A percentile compares a stretch with the other conserved stretches of the same genome.
phyloP scores from a whole-genome alignment of 108 stramenopile genomes.

The Skeletonema potamos region DNA sequence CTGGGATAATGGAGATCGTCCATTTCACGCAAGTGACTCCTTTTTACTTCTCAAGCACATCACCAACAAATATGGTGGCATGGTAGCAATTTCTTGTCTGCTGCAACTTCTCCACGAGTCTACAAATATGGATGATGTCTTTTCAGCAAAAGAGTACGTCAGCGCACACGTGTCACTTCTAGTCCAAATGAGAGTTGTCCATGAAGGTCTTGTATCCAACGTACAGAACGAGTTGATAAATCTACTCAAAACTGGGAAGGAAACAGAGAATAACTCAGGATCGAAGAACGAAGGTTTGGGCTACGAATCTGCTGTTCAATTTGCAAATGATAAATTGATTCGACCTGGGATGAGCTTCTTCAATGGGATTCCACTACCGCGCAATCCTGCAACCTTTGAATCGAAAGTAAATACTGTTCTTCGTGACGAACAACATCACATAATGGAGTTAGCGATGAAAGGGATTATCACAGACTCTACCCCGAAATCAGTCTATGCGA shows the following conservation, averaged over 20 bases:
- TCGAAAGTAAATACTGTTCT: conserved; percentile 50
- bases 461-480: conserved; percentile 66
- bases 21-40: conserved; percentile 36
- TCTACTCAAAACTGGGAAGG: conserved; percentile 11
- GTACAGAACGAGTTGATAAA: conserved; percentile 31
- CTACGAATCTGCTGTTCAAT: conserved; percentile 27
- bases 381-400: conserved; percentile 28
- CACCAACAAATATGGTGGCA: conserved; percentile 36
- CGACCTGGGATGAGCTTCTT: conserved; percentile 77
- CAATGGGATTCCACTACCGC: conserved; percentile 81
- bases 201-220: background rate
- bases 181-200: conserved; percentile 14
- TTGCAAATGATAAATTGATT: conserved; percentile 24
- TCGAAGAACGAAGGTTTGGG: background rate
- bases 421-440: conserved; percentile 58
- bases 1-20: conserved; percentile 23
- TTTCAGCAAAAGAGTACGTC: conserved; percentile 28
- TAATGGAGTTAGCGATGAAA: conserved; percentile 52
- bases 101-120: background rate
- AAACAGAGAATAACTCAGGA: background rate
- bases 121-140: background rate
- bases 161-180: conserved; percentile 16
- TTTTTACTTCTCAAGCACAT: conserved; percentile 27
- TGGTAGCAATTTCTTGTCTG: conserved; percentile 40
- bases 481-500: conserved; percentile 73